Conservation (phyloP, 192 early-diverging fungal genomes). For the Entomortierella lignicola region DNA sequence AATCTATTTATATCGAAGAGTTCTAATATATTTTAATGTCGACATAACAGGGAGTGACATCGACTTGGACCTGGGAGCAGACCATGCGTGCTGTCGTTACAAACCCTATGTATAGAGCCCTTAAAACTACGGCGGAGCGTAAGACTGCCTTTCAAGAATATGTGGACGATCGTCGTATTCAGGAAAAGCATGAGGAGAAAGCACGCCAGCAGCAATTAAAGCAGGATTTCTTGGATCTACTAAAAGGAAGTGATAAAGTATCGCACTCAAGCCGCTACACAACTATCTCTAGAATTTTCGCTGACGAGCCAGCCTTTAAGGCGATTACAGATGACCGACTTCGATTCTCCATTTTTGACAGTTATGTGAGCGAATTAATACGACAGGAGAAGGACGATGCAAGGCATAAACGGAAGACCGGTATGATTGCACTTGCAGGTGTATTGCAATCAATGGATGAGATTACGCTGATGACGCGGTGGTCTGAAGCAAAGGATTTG, state of each 20-base stretch:
- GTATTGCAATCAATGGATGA: conserved; percentile 66
- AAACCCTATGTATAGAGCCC: conserved; percentile 84
- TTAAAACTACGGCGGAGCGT: conserved; percentile 84
- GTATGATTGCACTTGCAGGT: conserved; percentile 68
- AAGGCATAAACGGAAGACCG: conserved; percentile 66
- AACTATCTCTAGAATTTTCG: conserved; percentile 64
- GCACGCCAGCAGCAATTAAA: conserved; percentile 29
- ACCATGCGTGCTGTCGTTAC: conserved; percentile 87
- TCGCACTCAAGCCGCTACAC: conserved; percentile 44
- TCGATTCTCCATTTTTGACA: conserved; percentile 74
- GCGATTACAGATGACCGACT: conserved; percentile 70
- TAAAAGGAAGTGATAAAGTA: conserved; percentile 34
- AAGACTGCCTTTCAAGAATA: conserved; percentile 85
- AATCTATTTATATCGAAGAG: too few relatives aligned
- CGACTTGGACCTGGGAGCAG: conserved; percentile 94
- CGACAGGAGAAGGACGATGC: conserved; percentile 76
- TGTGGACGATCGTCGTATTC: conserved; percentile 66
- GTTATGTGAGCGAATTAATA: conserved; percentile 75
- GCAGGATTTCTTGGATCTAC: conserved; percentile 25
- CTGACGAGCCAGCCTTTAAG: conserved; percentile 69
- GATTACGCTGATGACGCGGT: conserved; percentile 70
- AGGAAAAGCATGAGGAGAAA: conserved; percentile 65
- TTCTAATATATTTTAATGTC: not conserved
- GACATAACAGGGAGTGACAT: conserved; percentile 69
- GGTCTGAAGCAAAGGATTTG: conserved; percentile 64